Evolutionary conservation across 2,329 filamentous ascomycete species (phyloP).

Genomic region (Neurospora sp.): DNA sequence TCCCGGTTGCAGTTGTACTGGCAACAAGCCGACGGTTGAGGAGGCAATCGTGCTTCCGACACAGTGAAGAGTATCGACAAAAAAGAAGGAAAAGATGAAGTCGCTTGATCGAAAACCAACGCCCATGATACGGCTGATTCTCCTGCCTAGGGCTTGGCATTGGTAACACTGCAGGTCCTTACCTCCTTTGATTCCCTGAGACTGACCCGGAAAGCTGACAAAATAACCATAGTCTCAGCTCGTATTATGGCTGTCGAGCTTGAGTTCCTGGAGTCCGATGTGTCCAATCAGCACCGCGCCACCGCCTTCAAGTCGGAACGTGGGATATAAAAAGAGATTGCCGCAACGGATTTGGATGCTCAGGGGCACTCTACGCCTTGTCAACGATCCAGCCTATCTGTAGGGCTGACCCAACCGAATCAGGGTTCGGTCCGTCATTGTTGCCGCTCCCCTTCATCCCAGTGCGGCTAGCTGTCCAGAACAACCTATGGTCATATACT

Average conservation of each 20-base stretch:
- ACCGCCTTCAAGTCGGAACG: constrained; percentile 15
- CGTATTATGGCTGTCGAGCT: not conserved
- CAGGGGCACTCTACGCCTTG: not conserved
- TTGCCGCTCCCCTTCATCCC: not conserved
- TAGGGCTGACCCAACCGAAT: not conserved
- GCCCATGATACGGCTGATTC: not conserved
- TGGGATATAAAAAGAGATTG: constrained; percentile 23
- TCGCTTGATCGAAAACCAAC: not conserved
- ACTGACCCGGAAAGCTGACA: too few species aligned
- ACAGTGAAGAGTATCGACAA: not conserved
- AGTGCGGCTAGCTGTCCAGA: not conserved
- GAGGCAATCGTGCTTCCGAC: not conserved
- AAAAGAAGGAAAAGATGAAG: not conserved
- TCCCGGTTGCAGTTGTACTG: not conserved
- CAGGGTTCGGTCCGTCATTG: too few species aligned
- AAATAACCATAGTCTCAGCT: too few species aligned
- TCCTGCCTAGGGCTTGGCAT: not conserved
- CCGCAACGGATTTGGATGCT: not conserved
- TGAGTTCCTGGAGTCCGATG: not conserved
- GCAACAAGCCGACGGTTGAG: not conserved
- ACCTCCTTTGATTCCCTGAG: too few species aligned
- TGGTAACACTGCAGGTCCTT: not conserved
- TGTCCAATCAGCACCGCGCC: not conserved
- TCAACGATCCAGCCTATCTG: not conserved
- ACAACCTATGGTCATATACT: not conserved